Conservation (phyloP, 768 basidiomycete species). For the Pleurotus giganteus region DNA sequence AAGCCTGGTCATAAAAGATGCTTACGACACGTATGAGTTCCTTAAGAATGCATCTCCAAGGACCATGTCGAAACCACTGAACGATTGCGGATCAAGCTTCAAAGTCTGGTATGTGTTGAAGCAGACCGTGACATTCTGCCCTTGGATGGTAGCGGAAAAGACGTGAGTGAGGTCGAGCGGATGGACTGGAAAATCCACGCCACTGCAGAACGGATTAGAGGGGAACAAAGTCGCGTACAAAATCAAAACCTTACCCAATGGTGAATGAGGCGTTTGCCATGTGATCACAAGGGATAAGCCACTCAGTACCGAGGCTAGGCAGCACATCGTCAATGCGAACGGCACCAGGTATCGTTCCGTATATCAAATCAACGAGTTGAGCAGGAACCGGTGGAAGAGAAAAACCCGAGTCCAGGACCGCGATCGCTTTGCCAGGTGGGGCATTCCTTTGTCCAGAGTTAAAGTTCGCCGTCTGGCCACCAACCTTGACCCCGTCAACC, state of each 20-base stretch:
- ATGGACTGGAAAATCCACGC: conserved; percentile 57
- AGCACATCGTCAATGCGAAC: conserved; percentile 25
- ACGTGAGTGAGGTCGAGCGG: conserved; percentile 53
- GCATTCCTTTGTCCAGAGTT: conserved; percentile 43
- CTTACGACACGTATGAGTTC: conserved; percentile 21
- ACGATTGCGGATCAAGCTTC: conserved; percentile 31
- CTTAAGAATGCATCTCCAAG: conserved; percentile 73
- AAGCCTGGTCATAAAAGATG: background rate
- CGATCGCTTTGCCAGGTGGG: conserved; percentile 44
- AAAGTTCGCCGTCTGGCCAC: conserved; percentile 49
- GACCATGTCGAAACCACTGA: conserved; percentile 60
- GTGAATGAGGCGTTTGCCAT: conserved; percentile 65
- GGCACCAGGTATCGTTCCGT: conserved; percentile 52
- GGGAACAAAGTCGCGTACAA: background rate
- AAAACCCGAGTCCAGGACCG: conserved; percentile 70
- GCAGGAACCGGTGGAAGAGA: conserved; percentile 59
- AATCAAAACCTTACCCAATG: conserved; percentile 44
- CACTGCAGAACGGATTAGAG: conserved; percentile 19
- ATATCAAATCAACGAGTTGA: conserved; percentile 53
- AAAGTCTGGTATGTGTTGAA: conserved; percentile 27
- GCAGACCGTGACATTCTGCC: conserved; percentile 29
- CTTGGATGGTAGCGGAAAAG: conserved; percentile 15
- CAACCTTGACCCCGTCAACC: conserved; percentile 56
- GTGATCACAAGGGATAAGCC: conserved; percentile 62
- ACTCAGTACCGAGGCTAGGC: conserved; percentile 42